Base-by-base conservation (phyloP, 192 early-diverging fungal species). In the Coemansia sp. region DNA sequence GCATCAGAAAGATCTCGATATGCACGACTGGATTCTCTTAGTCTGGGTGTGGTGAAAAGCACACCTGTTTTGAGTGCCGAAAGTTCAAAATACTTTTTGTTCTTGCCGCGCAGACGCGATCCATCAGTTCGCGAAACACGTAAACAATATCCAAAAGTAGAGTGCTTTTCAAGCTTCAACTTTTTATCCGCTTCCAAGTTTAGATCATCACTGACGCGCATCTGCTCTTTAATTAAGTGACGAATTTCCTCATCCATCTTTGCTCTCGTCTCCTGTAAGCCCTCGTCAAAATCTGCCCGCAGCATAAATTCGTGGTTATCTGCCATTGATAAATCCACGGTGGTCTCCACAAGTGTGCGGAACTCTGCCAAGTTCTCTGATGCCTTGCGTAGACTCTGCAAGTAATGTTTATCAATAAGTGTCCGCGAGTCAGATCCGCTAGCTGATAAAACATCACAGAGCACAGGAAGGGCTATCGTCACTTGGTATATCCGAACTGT, bases 401-500 rank as follows among this genome's bases (percentile, higher is more conserved):
- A 82, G 90, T 58, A 72, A 52, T 63, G 52, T 26, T 52, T 79
- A 14, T 79, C 71, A 2, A 89, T 56, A 5, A 95, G 59, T 10
- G 90, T 67, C 19, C 83, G 76, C 3, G 56, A 34, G 34, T 68
- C 61, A 0, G 68, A 71, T 23, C 62, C 61, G 2, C 26, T 31
- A 1, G 65, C 68, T n/a, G 84, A 66, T 7, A 98, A 69, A 4
- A 73, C 76, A 7, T 79, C 83, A 27, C 83, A 68, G 10, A 97
- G 82, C 1, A 54, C 69, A 4, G 93, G 92, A 1, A 97, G 73
- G 5, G 83, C 77, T 38, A 88, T 70, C 5, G 92, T 80, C 0
- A 94, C 88, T 74, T 97, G 94, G 77, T 98, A 96, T 8, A 92
- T 83, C 3, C 94, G 85, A 14, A 97, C 85, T 1, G 94, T 90